phyloP scores from a whole-genome alignment of 805 yeast species.

The Pichia cephalocereana region DNA sequence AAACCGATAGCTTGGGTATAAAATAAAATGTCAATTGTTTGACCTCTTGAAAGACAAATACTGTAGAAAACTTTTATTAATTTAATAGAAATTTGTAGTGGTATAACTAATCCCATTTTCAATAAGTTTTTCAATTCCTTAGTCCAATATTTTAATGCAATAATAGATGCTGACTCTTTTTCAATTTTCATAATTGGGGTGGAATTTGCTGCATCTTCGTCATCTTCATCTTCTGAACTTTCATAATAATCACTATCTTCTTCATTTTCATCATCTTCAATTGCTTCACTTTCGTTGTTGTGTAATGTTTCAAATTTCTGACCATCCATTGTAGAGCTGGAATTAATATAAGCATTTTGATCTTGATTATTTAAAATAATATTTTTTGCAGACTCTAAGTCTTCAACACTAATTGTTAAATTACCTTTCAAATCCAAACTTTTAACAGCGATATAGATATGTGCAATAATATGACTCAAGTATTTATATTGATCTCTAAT shows the following conservation, averaged over 20 bases:
- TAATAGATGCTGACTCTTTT: slow-evolving; percentile 62
- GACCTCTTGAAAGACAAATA: slow-evolving; percentile 65
- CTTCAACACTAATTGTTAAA: slow-evolving; percentile 57
- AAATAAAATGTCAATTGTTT: slow-evolving; percentile 46
- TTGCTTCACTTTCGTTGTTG: slow-evolving; percentile 24
- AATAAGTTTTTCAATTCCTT: slow-evolving; percentile 74
- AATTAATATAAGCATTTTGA: slow-evolving; percentile 43
- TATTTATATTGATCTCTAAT: slow-evolving; percentile 63
- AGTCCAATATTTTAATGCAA: slow-evolving; percentile 77
- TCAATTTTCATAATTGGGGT: slow-evolving; percentile 51
- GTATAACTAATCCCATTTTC: slow-evolving; percentile 71
- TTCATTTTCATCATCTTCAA: slow-evolving; percentile 30
- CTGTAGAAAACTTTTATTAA: slow-evolving; percentile 65
- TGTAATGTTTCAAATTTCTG: slow-evolving; percentile 21
- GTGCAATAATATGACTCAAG: slow-evolving; percentile 69
- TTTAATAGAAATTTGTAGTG: slow-evolving; percentile 49
- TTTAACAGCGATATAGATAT: slow-evolving; percentile 67
- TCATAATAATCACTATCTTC: slow-evolving; percentile 29
- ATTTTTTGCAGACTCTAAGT: slow-evolving; percentile 37
- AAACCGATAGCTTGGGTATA: slow-evolving; percentile 54
- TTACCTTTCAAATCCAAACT: slow-evolving; percentile 69
- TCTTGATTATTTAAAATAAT: slow-evolving; percentile 23
- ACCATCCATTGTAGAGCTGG: slow-evolving; percentile 25
- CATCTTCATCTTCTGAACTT: slow-evolving; percentile 29
- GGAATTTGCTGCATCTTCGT: slow-evolving; percentile 29